phyloP scores from a whole-genome alignment of 164 flowering plant genomes.

The Umbellularia californica region DNA sequence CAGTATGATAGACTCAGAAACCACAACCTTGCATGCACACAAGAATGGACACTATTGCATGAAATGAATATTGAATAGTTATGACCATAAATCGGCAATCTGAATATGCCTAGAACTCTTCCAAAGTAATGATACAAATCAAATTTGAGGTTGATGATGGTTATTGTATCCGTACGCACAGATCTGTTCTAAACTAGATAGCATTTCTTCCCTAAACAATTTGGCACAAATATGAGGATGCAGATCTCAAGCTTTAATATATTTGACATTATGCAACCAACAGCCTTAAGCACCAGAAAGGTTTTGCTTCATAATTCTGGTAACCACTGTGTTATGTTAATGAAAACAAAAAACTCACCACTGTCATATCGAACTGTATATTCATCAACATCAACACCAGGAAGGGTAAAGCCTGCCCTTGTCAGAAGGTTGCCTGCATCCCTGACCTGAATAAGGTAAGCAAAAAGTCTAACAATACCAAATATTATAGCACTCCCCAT shows the following conservation, averaged over 20 bases:
- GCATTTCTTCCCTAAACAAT: too few species aligned
- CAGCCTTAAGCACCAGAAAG: not conserved
- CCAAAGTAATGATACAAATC: too few species aligned
- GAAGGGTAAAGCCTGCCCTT: constrained; percentile 88
- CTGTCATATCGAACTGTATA: constrained; percentile 76
- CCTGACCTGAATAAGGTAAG: constrained; percentile 52
- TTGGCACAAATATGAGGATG: not conserved
- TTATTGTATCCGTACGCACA: too few species aligned
- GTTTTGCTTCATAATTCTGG: not conserved
- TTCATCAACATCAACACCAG: constrained; percentile 96
- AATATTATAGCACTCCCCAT: not conserved
- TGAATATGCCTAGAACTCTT: too few species aligned
- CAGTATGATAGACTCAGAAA: too few species aligned
- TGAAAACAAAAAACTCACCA: constrained; percentile 33
- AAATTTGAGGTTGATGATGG: too few species aligned
- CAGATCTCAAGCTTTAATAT: not conserved
- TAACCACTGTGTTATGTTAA: not conserved
- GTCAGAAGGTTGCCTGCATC: constrained; percentile 98
- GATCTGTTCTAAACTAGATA: too few species aligned
- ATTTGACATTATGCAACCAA: not conserved
- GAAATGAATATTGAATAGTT: too few species aligned
- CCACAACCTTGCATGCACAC: too few species aligned
- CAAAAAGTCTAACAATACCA: constrained; percentile 1
- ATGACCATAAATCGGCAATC: too few species aligned
- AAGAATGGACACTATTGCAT: too few species aligned